Percentiles rank a stretch among this genome's conserved stretches.
Conservation (phyloP, 2,329 filamentous ascomycete species). For the Coniella vitis region DNA sequence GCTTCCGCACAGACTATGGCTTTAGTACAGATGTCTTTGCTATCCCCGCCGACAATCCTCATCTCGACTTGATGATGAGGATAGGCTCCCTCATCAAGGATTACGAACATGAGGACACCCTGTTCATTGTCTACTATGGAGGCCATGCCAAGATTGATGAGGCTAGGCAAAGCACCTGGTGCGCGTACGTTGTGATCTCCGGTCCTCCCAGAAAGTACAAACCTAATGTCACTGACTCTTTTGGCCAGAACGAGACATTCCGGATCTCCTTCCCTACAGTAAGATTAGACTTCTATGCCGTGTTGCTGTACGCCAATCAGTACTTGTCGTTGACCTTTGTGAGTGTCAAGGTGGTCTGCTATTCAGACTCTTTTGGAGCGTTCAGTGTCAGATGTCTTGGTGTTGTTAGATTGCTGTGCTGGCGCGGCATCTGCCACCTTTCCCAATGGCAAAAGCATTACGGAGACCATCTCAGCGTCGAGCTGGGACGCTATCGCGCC, state of each 20-base stretch:
- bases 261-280: conserved; percentile 49
- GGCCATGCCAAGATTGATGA: conserved; percentile 55
- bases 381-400: conserved; percentile 50
- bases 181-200: conserved; percentile 27
- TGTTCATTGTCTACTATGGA: conserved; percentile 54
- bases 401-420: conserved; percentile 53
- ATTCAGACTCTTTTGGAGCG: conserved; percentile 53
- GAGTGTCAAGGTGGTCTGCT: conserved; percentile 45
- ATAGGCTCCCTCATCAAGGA: conserved; percentile 51
- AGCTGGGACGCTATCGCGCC: conserved; percentile 57
- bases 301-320: conserved; percentile 3
- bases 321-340: conserved; percentile 18
- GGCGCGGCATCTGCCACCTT: conserved; percentile 55
- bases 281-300: conserved; percentile 19
- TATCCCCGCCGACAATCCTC: conserved; percentile 52
- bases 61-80: conserved; percentile 51
- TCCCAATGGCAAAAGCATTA: conserved; percentile 51
- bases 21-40: conserved; percentile 52
- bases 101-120: conserved; percentile 46
- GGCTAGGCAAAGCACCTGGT: conserved; percentile 54
- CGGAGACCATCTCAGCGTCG: conserved; percentile 55
- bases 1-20: conserved; percentile 46
- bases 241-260: conserved; percentile 34
- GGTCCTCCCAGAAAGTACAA: neutral
- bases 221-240: conserved; percentile 32